Base-by-base conservation (phyloP, 352 stramenopile genomes). In the Phytopythium chamaehyphon region DNA sequence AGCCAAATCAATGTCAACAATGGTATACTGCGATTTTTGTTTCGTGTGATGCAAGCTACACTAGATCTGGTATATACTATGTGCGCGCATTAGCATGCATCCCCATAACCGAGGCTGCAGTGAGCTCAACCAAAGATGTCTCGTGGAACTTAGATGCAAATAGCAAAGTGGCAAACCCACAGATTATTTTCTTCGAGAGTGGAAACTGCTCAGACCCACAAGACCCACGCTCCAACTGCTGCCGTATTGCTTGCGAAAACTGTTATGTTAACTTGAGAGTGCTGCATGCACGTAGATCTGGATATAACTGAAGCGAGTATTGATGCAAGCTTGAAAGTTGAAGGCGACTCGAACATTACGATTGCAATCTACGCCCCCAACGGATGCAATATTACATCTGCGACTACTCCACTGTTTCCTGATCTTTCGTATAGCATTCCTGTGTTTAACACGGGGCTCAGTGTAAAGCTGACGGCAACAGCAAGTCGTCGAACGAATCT, bases 291-390 rank as follows among this genome's bases (percentile, higher is more conserved):
- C 12, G 10, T 16, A 5, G 40, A 47, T 11, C 3, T 47, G 5
- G 23, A 47, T 16, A 4, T 47, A 6, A 14, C 3, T 15, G 40
- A 14, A 5, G 0, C 33, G 6, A 26, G 15, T 8, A 0, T 47
- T 6, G 23, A 47, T 21, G 33, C 40, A 10, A 47, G 10, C 4
- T 11, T 47, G 6, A 47, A 47, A 22, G 22, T 36, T 12, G 40
- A 47, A 16, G 40, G 40, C 11, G 22, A 33, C 12, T 19, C 40
- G 6, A 47, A 31, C 40, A 35, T 47, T 31, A 47, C 40, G 8
- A 47, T 47, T 26, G 23, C 40, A 6, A 47, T 47, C 12, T 47
- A 47, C 12, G 40, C 40, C 5, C 40, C 40, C 2, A 47, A 47
- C 14, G 40, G 40, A 16, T 36, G 40, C 40, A 9, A 35, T 6